phyloP scores from a whole-genome alignment of 2,329 filamentous ascomycete species.

The Penicillium sp. region DNA sequence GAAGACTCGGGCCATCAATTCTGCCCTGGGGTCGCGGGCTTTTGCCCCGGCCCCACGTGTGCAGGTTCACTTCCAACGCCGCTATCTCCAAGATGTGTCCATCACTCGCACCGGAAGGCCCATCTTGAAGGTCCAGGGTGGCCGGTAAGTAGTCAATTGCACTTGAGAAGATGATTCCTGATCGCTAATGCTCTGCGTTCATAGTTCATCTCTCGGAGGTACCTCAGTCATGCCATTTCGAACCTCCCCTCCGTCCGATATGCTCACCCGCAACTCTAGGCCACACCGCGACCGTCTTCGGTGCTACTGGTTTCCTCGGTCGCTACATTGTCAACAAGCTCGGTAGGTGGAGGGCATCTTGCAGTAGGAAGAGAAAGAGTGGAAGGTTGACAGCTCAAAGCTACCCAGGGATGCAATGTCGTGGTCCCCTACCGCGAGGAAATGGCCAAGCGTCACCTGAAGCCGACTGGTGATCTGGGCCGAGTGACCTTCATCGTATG shows the following conservation, averaged over 20 bases:
- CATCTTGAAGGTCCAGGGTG: constrained; percentile 79
- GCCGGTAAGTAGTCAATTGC: constrained; percentile 59
- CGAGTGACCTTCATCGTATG: constrained; percentile 75
- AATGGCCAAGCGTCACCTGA: constrained; percentile 95
- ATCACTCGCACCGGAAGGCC: constrained; percentile 97
- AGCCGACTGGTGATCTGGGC: constrained; percentile 90
- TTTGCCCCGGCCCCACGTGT: constrained; percentile 35
- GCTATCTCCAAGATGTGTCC: constrained; percentile 68
- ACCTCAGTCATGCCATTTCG: constrained; percentile 29
- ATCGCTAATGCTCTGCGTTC: constrained; percentile 20
- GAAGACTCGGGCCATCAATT: constrained; percentile 42
- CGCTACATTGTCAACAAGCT: constrained; percentile 96
- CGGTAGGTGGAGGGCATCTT: constrained; percentile 47
- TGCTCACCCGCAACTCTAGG: constrained; percentile 50
- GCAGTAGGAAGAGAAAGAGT: not conserved
- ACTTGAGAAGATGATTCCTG: not conserved
- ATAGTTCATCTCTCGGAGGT: constrained; percentile 82
- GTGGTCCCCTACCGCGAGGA: constrained; percentile 92
- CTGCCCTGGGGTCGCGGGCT: constrained; percentile 37
- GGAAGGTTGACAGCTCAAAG: constrained; percentile 46
- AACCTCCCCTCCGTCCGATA: constrained; percentile 14
- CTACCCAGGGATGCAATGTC: constrained; percentile 88
- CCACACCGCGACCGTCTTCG: constrained; percentile 95
- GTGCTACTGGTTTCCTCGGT: constrained; percentile 90
- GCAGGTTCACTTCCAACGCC: constrained; percentile 43